A percentile compares a stretch with the other conserved stretches of the same genome.
These are phyloP conservation scores for Mycena rosella DNA, from an alignment of 768 basidiomycete genomes.

Conservation along the genomic window DNA sequence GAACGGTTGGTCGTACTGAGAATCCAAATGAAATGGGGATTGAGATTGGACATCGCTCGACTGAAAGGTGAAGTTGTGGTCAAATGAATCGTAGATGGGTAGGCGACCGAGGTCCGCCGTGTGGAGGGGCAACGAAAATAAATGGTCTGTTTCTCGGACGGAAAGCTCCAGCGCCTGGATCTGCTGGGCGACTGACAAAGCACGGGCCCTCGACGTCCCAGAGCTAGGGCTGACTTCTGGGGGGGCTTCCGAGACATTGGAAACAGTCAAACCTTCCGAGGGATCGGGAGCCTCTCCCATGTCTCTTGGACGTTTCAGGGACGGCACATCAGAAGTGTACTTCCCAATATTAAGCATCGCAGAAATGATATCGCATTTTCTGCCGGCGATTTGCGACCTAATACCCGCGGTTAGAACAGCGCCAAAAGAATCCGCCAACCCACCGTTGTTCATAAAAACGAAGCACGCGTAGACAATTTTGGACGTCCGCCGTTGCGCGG, in stretches of 20 bases:
- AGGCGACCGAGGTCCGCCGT: conserved; percentile 25
- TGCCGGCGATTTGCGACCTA: conserved; percentile 27
- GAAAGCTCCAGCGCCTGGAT: conserved; percentile 11
- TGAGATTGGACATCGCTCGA: background rate
- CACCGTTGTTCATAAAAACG: background rate
- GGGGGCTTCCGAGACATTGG: too few relatives aligned
- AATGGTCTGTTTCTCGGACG: conserved; percentile 8
- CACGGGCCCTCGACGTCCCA: background rate
- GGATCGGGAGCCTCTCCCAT: background rate
- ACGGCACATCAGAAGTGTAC: background rate
- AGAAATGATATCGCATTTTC: conserved; percentile 31
- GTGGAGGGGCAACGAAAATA: conserved; percentile 23
- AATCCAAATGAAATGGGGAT: background rate
- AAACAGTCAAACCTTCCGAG: background rate
- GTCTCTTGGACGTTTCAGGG: conserved; percentile 16
- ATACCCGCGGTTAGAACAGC: too few relatives aligned
- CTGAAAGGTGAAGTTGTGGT: background rate
- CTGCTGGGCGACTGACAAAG: background rate
- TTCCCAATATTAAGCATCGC: conserved; percentile 22
- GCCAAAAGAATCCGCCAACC: background rate
- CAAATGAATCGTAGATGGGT: conserved; percentile 4
- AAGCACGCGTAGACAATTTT: conserved; percentile 49
- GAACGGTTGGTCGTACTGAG: background rate
- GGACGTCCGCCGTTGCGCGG: conserved; percentile 52
- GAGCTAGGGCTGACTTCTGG: background rate